These are phyloP conservation scores for Colletotrichum acutatum DNA, from an alignment of 2,329 filamentous ascomycete genomes.

Conservation along the genomic window DNA sequence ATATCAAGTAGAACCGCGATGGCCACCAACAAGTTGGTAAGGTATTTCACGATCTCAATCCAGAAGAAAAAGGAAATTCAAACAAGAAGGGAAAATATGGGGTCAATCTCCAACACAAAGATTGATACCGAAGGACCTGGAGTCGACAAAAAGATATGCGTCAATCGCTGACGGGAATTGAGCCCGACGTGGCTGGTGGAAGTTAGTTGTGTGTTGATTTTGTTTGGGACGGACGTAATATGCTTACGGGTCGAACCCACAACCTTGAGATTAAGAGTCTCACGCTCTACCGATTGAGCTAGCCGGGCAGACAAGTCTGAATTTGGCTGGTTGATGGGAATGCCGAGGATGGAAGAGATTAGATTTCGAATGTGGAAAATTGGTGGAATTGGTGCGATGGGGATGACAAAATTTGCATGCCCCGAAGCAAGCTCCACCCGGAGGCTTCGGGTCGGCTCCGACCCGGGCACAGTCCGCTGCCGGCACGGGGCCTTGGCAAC, in stretches of 20 bases:
- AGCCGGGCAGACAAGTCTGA: conserved; percentile 55
- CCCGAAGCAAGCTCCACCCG: background rate
- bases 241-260: conserved; percentile 59
- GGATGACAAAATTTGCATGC: background rate
- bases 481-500: background rate
- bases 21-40: no score
- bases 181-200: conserved; percentile 1
- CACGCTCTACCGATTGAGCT: conserved; percentile 80
- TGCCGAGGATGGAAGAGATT: background rate
- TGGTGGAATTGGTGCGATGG: background rate
- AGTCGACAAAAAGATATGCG: background rate
- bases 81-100: background rate
- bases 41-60: no score
- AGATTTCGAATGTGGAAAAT: background rate
- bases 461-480: background rate
- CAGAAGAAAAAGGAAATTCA: no score
- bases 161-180: conserved; percentile 14
- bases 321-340: background rate
- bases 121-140: background rate
- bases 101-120: background rate
- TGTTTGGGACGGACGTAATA: background rate
- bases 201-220: background rate
- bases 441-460: background rate
- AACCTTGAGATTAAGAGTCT: conserved; percentile 75
- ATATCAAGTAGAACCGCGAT: no score